Evolutionary conservation across 2,329 filamentous ascomycete species (phyloP).

Genomic region (Ceratocystis destructans): DNA sequence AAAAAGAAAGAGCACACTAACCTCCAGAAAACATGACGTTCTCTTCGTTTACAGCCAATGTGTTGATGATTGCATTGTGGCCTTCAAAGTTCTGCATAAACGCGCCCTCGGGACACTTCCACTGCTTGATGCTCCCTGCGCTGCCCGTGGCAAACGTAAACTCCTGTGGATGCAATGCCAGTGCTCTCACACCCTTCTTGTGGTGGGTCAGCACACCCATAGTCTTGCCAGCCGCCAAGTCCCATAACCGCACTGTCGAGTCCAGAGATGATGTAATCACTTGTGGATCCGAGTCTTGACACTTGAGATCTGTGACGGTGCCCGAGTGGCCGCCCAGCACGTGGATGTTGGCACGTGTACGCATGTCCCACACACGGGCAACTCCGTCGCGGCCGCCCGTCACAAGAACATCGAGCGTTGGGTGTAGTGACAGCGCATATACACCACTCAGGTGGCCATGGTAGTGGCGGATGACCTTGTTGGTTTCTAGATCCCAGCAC

Average conservation of each 20-base stretch:
- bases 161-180: conserved; percentile 76
- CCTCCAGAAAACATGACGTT: conserved; percentile 88
- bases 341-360: conserved; percentile 88
- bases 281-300: conserved; percentile 92
- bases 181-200: conserved; percentile 85
- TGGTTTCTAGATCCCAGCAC: conserved; percentile 99
- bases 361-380: conserved; percentile 96
- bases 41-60: conserved; percentile 81
- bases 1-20: conserved; percentile 22
- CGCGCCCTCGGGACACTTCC: conserved; percentile 94
- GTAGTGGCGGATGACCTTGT: conserved; percentile 96
- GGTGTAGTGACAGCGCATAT: conserved; percentile 85
- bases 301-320: conserved; percentile 78
- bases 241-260: conserved; percentile 82
- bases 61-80: conserved; percentile 94
- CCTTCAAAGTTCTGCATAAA: conserved; percentile 99
- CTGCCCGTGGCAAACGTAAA: conserved; percentile 93
- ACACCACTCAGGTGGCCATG: conserved; percentile 94
- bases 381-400: conserved; percentile 92
- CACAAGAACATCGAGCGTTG: conserved; percentile 84
- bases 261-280: conserved; percentile 90
- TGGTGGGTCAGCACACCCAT: conserved; percentile 95
- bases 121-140: conserved; percentile 93
- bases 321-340: conserved; percentile 82
- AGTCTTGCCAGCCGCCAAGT: conserved; percentile 87